These are phyloP conservation scores for Sonneratia caseolaris DNA, from an alignment of 345 rosid genomes.

Conservation along the genomic window DNA sequence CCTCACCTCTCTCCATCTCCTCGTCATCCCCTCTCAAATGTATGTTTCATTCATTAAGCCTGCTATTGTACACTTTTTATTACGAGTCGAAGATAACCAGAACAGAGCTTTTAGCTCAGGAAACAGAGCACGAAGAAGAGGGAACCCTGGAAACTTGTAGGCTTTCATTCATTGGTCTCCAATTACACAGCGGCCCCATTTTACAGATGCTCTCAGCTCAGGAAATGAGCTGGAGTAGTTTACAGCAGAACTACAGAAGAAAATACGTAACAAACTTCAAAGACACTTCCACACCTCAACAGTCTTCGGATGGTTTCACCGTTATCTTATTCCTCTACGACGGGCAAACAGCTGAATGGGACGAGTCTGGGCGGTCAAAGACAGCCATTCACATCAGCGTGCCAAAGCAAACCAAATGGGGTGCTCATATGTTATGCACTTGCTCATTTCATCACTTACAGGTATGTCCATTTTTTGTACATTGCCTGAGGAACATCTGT, in stretches of 20 bases:
- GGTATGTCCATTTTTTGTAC: conserved; percentile 3
- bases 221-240: too few relatives aligned
- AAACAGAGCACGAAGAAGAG: too few relatives aligned
- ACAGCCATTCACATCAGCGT: conserved; percentile 84
- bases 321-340: conserved; percentile 92
- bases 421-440: conserved; percentile 22
- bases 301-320: conserved; percentile 90
- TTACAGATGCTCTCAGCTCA: too few relatives aligned
- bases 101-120: too few relatives aligned
- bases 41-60: background rate
- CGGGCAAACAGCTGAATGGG: conserved; percentile 74
- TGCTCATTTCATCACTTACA: background rate
- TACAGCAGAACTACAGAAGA: too few relatives aligned
- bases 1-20: conserved; percentile 2
- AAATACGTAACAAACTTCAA: too few relatives aligned
- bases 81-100: too few relatives aligned
- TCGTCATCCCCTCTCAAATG: background rate
- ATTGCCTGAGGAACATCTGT: background rate
- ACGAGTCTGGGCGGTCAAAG: conserved; percentile 89
- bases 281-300: conserved; percentile 3
- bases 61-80: background rate
- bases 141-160: too few relatives aligned
- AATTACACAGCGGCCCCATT: too few relatives aligned
- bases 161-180: too few relatives aligned
- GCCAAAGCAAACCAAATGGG: conserved; percentile 89